Evolutionary conservation across 225 moss, liverwort and hornwort species (phyloP).

Genomic region (Pseudoscleropodium purum): DNA sequence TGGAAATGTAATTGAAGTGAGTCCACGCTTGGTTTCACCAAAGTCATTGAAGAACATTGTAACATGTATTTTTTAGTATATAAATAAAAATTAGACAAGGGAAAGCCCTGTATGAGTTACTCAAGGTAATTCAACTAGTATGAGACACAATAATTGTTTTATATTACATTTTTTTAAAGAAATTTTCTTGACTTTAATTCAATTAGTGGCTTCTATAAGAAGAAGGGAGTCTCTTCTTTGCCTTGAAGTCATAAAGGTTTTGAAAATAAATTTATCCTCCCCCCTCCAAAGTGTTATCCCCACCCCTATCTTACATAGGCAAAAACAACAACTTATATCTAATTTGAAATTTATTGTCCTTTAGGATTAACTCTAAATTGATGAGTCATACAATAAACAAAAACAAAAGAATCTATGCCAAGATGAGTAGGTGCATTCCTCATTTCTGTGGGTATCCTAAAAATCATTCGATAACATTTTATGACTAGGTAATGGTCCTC

Average conservation of each 20-base stretch:
- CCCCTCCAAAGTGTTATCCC: background rate
- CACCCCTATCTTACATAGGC: fast-evolving
- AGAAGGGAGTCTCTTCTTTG: background rate
- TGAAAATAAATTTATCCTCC: too few species aligned
- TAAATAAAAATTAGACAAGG: too few species aligned
- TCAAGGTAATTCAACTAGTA: background rate
- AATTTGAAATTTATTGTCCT: too few species aligned
- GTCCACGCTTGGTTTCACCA: fast-evolving
- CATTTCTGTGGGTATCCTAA: fast-evolving
- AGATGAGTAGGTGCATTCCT: background rate
- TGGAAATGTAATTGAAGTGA: too few species aligned
- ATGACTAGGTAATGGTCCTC: background rate
- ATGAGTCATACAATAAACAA: fast-evolving
- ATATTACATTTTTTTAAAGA: background rate
- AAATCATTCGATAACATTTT: background rate
- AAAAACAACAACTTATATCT: background rate
- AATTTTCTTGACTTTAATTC: too few species aligned
- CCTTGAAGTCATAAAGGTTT: background rate
- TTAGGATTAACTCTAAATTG: fast-evolving
- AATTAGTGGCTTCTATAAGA: fast-evolving
- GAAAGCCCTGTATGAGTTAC: fast-evolving
- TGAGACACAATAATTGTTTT: background rate
- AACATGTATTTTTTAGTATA: fast-evolving
- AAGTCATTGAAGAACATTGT: background rate
- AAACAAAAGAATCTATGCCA: too few species aligned